phyloP scores from a whole-genome alignment of 805 yeast species.

The Candida tammaniensis region DNA sequence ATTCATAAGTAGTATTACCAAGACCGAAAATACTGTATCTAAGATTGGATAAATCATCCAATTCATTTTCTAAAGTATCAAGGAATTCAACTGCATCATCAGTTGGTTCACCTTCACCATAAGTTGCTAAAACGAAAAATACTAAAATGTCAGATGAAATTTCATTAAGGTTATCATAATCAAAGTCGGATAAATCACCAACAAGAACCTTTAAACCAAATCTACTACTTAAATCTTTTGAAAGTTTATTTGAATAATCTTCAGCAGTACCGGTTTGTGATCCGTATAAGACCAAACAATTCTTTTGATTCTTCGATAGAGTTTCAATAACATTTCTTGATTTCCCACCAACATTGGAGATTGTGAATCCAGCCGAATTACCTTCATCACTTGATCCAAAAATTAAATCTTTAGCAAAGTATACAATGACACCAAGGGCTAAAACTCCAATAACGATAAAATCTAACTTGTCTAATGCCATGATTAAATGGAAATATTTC shows the following conservation, averaged over 20 bases:
- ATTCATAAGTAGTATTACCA: constrained; percentile 93
- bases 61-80: constrained; percentile 60
- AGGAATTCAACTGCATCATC: constrained; percentile 86
- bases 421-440: constrained; percentile 62
- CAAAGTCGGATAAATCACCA: constrained; percentile 87
- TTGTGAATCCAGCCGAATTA: constrained; percentile 27
- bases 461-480: constrained; percentile 74
- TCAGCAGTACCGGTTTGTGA: constrained; percentile 99
- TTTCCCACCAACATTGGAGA: constrained; percentile 27
- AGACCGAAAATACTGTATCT: constrained; percentile 81
- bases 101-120: constrained; percentile 98
- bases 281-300: constrained; percentile 79
- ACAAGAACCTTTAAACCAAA: constrained; percentile 81
- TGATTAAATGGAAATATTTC: too few relatives aligned
- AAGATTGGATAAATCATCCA: constrained; percentile 54
- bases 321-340: constrained; percentile 60
- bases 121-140: constrained; percentile 79
- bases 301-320: constrained; percentile 61
- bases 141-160: constrained; percentile 59
- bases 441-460: constrained; percentile 63
- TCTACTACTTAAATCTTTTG: constrained; percentile 81
- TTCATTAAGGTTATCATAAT: constrained; percentile 70
- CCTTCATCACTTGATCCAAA: constrained; percentile 33
- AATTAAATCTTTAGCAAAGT: constrained; percentile 60
- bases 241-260: constrained; percentile 87